Evolutionary conservation across 345 rosid genomes (phyloP).

Genomic region (Nasturtium officinale): DNA sequence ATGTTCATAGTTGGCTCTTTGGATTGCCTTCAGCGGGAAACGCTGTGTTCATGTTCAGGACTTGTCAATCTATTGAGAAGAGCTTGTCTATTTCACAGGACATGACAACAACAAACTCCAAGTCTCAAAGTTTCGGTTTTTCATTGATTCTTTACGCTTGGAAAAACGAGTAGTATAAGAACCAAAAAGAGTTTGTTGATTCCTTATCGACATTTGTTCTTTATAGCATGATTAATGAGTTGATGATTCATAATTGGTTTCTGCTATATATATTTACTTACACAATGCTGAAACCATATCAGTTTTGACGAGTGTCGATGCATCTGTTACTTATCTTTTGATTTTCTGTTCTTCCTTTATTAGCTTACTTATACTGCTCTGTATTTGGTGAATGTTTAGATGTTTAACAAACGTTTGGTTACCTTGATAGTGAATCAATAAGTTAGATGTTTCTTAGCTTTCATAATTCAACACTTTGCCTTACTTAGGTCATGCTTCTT

Average conservation of each 20-base stretch:
- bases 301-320: conserved; percentile 8
- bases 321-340: conserved; percentile 7
- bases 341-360: neutral
- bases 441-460: conserved; percentile 8
- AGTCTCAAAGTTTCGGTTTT: conserved; percentile 69
- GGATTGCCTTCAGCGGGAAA: conserved; percentile 66
- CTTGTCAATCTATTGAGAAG: conserved; percentile 56
- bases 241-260: conserved; percentile 29
- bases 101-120: conserved; percentile 48
- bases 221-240: conserved; percentile 34
- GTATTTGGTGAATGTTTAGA: neutral
- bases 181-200: conserved; percentile 30
- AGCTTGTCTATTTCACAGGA: conserved; percentile 54
- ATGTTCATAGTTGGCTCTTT: conserved; percentile 94
- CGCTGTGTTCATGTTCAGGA: conserved; percentile 92
- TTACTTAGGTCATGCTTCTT: conserved; percentile 2
- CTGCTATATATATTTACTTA: neutral
- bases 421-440: neutral
- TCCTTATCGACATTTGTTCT: conserved; percentile 36
- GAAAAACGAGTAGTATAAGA: conserved; percentile 60
- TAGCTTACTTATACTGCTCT: neutral
- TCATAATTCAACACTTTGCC: neutral
- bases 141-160: conserved; percentile 67
- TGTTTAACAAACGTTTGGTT: neutral
- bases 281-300: conserved; percentile 18